These are phyloP conservation scores for Boletellus deceptivus DNA, from an alignment of 1,284 basidiomycete genomes.

Conservation along the genomic window DNA sequence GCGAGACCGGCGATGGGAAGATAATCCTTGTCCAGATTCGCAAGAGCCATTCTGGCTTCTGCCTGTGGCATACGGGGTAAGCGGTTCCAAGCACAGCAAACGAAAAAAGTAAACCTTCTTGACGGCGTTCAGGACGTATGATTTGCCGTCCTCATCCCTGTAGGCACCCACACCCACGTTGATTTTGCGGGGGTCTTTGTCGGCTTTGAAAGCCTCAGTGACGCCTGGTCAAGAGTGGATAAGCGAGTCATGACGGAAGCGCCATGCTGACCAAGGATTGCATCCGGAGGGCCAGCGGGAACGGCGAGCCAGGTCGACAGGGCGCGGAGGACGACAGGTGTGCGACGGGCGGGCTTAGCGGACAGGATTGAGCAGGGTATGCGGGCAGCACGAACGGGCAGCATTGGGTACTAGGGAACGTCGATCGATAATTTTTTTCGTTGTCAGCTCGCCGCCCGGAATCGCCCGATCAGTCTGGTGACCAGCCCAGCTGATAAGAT, in stretches of 20 bases:
- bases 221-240: slow-evolving; percentile 51
- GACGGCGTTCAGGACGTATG: slow-evolving; percentile 90
- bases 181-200: slow-evolving; percentile 89
- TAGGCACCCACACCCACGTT: slow-evolving; percentile 96
- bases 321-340: slow-evolving; percentile 34
- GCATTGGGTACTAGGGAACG: neutral
- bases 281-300: slow-evolving; percentile 86
- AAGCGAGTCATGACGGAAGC: neutral
- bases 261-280: slow-evolving; percentile 74
- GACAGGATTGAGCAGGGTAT: slow-evolving; percentile 40
- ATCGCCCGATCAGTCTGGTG: too few relatives aligned
- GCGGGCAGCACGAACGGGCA: neutral
- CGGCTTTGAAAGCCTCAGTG: slow-evolving; percentile 94
- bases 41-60: slow-evolving; percentile 70
- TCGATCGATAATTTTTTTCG: too few relatives aligned
- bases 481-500: too few relatives aligned
- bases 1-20: slow-evolving; percentile 92
- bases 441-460: slow-evolving; percentile 10
- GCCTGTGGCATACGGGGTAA: slow-evolving; percentile 49
- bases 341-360: slow-evolving; percentile 44
- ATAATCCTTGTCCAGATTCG: slow-evolving; percentile 94
- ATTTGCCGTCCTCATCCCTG: slow-evolving; percentile 93
- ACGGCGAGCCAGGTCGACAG: slow-evolving; percentile 83
- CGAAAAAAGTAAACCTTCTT: slow-evolving; percentile 59
- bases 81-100: slow-evolving; percentile 1